Evolutionary conservation across 177 flowering plant species (phyloP), one percentile per base, ranked within the genome.

Genomic region (Vitis hybrid): DNA sequence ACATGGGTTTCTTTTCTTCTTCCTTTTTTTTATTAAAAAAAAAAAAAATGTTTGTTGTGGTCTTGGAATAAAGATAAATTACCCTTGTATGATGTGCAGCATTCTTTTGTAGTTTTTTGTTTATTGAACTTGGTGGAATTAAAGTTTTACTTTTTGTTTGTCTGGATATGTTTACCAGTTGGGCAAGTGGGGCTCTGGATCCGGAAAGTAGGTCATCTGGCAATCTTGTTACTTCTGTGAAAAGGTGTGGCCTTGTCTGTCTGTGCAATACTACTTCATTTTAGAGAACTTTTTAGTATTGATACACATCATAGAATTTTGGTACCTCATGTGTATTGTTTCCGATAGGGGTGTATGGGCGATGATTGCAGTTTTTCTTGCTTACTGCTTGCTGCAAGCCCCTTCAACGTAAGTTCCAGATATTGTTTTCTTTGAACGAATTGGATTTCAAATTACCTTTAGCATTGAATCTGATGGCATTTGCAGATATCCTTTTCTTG

Each of bases 181-280:
- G 97, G 99, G 97, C 92, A 66, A 96, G 98, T 85, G 97, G 98
- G 69, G 97, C 87, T 70, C 94, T 93, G 74, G 89, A 91, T 79
- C 90, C 97, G 53, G 93, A 87, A 70, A 79, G 78, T 60, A 76
- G 72, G 75, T 74, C 82, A 58, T 77, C 91, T 61, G 73, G 72
- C 19, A 98, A 93, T 80, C 65, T 85, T 75, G 88, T 92, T 66
- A 82, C 84, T 56, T 87, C 92, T 74, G 98, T 92, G 31, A 93
- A 89, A 80, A 93, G 99, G 98, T 90, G 55, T 63, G 74, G 22
- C 56, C 1, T 55, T 73, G 10, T 62, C 59, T 21, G 7, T 49
- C n/a, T 33, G 11, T 16, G 19, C 26, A 5, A 45, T 60, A 3
- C 5, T 1, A 29, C 19, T 45, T 58, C 12, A n/a, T 70, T 31